A percentile compares a stretch with the other conserved stretches of the same genome.
Evolutionary conservation across 2,329 filamentous ascomycete genomes (phyloP).

Genomic region (Fusarium solani-melongenae): DNA sequence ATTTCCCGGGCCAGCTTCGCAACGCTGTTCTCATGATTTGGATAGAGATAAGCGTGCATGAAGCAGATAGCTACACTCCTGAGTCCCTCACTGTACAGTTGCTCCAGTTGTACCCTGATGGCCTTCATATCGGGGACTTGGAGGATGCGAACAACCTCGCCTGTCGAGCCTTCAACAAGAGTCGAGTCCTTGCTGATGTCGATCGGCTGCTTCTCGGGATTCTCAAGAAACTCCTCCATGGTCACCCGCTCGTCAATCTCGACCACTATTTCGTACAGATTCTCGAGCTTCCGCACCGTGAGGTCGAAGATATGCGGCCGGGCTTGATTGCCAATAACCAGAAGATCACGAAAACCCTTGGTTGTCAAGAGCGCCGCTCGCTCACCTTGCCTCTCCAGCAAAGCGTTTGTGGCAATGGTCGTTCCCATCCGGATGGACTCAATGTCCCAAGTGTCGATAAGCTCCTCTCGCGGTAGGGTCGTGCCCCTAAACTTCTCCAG

Average conservation of each 20-base stretch:
- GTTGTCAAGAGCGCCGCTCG: constrained; percentile 87
- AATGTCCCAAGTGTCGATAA: constrained; percentile 55
- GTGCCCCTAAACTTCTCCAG: constrained; percentile 78
- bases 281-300: constrained; percentile 82
- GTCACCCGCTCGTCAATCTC: constrained; percentile 92
- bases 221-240: constrained; percentile 80
- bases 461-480: constrained; percentile 80
- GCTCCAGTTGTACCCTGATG: background rate
- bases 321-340: background rate
- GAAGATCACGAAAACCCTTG: constrained; percentile 75
- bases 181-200: background rate
- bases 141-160: background rate
- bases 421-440: constrained; percentile 77
- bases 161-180: background rate
- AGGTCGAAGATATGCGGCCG: background rate
- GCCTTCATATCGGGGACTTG: background rate
- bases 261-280: constrained; percentile 83
- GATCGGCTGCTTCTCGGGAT: constrained; percentile 46
- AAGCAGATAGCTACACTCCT: background rate
- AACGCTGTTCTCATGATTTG: constrained; percentile 51
- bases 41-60: background rate
- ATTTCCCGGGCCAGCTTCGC: constrained; percentile 80
- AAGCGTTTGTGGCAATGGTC: constrained; percentile 90
- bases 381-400: constrained; percentile 90
- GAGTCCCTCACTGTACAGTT: background rate